phyloP scores from a whole-genome alignment of 2,329 filamentous ascomycete genomes.

The Graphium sp. region DNA sequence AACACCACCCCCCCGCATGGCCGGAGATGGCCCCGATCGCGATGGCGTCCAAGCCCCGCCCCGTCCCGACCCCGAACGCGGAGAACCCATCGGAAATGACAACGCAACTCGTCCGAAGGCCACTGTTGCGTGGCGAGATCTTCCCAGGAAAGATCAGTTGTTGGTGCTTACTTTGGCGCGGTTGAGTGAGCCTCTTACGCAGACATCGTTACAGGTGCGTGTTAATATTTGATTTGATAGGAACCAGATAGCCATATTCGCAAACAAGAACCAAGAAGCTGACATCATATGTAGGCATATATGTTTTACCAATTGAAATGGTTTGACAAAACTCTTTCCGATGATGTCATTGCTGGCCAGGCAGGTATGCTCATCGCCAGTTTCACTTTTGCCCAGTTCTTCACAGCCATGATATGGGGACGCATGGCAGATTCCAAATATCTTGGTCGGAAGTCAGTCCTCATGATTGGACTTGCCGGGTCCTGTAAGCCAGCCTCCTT shows the following conservation, averaged over 20 bases:
- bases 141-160: conserved; percentile 65
- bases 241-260: too few species aligned
- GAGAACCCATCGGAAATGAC: too few species aligned
- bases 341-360: conserved; percentile 56
- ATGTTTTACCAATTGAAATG: conserved; percentile 82
- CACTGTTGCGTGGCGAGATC: conserved; percentile 54
- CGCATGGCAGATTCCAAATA: conserved; percentile 45
- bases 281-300: conserved; percentile 37
- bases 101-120: too few species aligned
- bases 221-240: too few species aligned
- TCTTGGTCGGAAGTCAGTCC: conserved; percentile 59
- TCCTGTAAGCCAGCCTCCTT: conserved; percentile 21
- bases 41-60: too few species aligned
- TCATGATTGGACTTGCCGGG: conserved; percentile 61
- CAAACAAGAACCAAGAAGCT: not conserved
- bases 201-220: conserved; percentile 47
- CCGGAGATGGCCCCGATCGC: too few species aligned
- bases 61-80: too few species aligned
- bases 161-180: conserved; percentile 62
- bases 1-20: too few species aligned
- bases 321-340: conserved; percentile 38
- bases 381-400: conserved; percentile 69
- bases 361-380: conserved; percentile 63
- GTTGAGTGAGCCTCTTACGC: conserved; percentile 66
- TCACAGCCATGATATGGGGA: conserved; percentile 74